Conservation (phyloP, 176 grass and related monocot species). For the Triticum monococcum region DNA sequence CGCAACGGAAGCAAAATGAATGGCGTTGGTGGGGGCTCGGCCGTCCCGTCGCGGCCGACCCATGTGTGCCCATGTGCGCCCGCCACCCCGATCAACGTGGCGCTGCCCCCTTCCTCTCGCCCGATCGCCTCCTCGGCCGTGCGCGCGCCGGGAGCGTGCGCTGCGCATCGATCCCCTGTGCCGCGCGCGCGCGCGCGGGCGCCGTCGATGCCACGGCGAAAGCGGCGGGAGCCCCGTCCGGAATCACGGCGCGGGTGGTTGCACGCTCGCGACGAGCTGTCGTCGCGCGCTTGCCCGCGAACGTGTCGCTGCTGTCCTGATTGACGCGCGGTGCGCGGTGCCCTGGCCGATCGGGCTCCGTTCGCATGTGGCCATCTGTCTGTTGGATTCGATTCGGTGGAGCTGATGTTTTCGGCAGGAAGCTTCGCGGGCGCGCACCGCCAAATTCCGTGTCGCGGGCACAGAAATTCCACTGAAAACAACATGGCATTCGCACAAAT, state of each 20-base stretch:
- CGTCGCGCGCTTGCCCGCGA: background rate
- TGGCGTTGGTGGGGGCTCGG: background rate
- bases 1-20: background rate
- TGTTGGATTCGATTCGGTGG: background rate
- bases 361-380: background rate
- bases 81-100: slow-evolving; percentile 11
- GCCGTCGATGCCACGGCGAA: slow-evolving; percentile 2
- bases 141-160: background rate
- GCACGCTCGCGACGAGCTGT: background rate
- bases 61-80: background rate
- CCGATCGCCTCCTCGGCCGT: background rate
- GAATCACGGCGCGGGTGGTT: background rate
- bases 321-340: background rate
- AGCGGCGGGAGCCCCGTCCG: background rate
- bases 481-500: no score
- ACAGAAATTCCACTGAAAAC: no score
- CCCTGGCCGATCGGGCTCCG: background rate
- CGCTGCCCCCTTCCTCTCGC: background rate
- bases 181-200: background rate
- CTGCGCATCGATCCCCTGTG: no score
- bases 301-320: background rate
- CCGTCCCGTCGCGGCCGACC: background rate
- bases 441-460: background rate
- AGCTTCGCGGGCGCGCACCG: background rate
- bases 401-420: background rate